Conservation (phyloP, 441 rosid species). For the Erysimum cheiri region DNA sequence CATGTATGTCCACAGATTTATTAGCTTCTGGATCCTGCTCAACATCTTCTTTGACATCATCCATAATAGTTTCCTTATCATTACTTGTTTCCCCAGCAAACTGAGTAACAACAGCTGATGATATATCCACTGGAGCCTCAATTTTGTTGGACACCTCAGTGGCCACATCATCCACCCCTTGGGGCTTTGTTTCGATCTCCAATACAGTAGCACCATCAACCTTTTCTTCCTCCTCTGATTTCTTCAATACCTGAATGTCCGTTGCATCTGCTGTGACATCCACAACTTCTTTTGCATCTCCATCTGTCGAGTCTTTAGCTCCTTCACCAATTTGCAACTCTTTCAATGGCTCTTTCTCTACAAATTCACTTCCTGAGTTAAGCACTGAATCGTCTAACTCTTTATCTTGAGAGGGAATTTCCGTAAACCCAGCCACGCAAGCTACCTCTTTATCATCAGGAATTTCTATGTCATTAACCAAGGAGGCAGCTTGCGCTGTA, state of each 20-base stretch:
- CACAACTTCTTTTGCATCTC: conserved; percentile 24
- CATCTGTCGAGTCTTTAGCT: conserved; percentile 33
- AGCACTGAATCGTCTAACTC: conserved; percentile 26
- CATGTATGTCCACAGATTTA: conserved; percentile 27
- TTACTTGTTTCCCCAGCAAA: conserved; percentile 4
- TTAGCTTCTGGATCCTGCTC: conserved; percentile 35
- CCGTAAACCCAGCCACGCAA: conserved; percentile 42
- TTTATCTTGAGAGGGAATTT: conserved; percentile 30
- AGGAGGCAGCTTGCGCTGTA: conserved; percentile 19
- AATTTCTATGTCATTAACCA: conserved; percentile 31
- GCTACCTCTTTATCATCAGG: conserved; percentile 38
- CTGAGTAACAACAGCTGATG: conserved; percentile 19
- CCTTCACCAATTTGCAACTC: conserved; percentile 33
- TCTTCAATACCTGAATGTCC: conserved; percentile 30
- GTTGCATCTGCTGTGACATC: conserved; percentile 29
- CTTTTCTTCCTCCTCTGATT: conserved; percentile 32
- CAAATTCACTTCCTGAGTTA: conserved; percentile 25
- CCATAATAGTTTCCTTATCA: conserved; percentile 14
- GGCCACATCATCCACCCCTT: conserved; percentile 34
- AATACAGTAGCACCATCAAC: conserved; percentile 15
- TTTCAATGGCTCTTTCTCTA: conserved; percentile 18
- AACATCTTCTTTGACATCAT: conserved; percentile 32
- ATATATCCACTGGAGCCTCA: conserved; percentile 21
- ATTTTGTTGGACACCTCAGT: conserved; percentile 11
- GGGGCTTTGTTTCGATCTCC: conserved; percentile 36